Percentiles rank a stretch among this genome's conserved stretches.
phyloP scores from a whole-genome alignment of 148 eudicot genomes.

The Oxyria digyna region DNA sequence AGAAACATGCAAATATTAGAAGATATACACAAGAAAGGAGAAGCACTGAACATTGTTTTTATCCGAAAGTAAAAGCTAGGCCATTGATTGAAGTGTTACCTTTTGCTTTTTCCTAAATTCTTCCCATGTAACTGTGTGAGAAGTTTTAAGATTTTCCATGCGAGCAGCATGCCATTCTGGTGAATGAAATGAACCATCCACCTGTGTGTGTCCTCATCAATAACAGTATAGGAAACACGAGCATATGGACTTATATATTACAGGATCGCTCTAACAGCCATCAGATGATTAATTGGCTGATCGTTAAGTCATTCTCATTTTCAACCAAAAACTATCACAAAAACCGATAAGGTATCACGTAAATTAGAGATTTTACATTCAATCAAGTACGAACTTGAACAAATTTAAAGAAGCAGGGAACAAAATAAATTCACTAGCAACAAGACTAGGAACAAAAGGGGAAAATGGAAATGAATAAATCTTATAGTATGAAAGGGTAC shows the following conservation, averaged over 20 bases:
- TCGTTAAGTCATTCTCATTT: background rate
- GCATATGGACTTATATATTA: background rate
- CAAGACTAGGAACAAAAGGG: background rate
- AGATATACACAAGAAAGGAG: background rate
- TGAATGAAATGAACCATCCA: slow-evolving; percentile 99
- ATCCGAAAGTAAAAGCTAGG: background rate
- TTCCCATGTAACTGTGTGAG: slow-evolving; percentile 98
- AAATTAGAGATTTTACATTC: background rate
- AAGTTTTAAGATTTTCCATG: slow-evolving; percentile 89
- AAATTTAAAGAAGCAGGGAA: background rate
- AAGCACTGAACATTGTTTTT: background rate
- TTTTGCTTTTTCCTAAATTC: slow-evolving; percentile 92
- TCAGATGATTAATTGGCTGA: background rate
- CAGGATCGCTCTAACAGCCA: background rate
- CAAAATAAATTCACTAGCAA: background rate
- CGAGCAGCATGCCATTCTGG: slow-evolving; percentile 99
- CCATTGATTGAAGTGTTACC: slow-evolving; percentile 30
- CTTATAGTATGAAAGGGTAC: slow-evolving; percentile 45
- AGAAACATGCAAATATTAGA: background rate
- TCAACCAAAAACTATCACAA: background rate
- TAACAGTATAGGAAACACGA: slow-evolving; percentile 22
- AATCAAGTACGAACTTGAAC: background rate
- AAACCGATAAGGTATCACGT: background rate
- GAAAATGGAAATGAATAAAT: background rate
- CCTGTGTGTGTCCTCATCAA: slow-evolving; percentile 94